phyloP scores from a whole-genome alignment of 306 rosid species.

The Gastrolobium bilobum region DNA sequence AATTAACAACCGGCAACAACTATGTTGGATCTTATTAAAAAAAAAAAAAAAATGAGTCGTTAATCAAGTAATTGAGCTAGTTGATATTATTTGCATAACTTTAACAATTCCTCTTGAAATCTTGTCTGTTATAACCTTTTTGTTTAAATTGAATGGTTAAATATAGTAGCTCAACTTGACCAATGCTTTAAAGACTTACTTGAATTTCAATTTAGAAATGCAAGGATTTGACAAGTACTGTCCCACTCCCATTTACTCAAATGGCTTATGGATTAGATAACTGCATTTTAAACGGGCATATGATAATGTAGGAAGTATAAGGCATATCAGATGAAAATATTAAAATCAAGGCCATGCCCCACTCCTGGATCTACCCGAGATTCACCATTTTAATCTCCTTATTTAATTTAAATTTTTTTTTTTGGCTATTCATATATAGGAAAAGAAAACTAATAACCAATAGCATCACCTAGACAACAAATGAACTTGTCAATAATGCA shows the following conservation, averaged over 20 bases:
- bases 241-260: slow-evolving; percentile 3
- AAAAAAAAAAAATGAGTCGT: background rate
- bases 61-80: background rate
- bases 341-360: slow-evolving; percentile 34
- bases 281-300: background rate
- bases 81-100: background rate
- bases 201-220: background rate
- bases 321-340: background rate
- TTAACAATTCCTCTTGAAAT: background rate
- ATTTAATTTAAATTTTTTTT: too few relatives aligned
- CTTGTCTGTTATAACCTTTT: too few relatives aligned
- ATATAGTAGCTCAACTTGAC: background rate
- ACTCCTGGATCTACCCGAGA: slow-evolving; percentile 1
- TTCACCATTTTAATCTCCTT: slow-evolving; percentile 11
- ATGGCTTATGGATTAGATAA: background rate
- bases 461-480: slow-evolving; percentile 20
- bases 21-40: background rate
- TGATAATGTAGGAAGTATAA: background rate
- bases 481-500: slow-evolving; percentile 22
- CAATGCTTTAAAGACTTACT: background rate
- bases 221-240: background rate
- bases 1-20: background rate
- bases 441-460: background rate
- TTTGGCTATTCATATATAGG: background rate
- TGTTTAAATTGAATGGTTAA: background rate